phyloP scores from a whole-genome alignment of 2,329 filamentous ascomycete species.

The Claviceps sp. region DNA sequence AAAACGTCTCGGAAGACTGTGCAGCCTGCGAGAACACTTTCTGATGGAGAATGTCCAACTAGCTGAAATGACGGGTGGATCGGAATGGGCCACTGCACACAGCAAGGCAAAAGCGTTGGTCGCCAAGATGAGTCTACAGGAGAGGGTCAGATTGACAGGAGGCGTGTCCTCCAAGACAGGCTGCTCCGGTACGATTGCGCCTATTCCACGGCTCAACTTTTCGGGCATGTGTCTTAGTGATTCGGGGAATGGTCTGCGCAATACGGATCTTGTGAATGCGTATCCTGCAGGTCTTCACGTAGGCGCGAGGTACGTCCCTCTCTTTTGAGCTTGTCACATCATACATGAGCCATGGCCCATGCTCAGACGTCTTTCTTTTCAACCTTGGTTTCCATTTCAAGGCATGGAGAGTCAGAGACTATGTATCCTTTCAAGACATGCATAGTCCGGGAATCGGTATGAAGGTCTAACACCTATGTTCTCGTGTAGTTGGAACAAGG shows the following conservation, averaged over 20 bases:
- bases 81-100: slow-evolving; percentile 53
- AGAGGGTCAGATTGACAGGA: slow-evolving; percentile 69
- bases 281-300: slow-evolving; percentile 29
- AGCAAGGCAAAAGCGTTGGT: slow-evolving; percentile 57
- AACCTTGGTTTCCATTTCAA: no score
- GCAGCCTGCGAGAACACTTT: no score
- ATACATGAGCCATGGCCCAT: no score
- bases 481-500: slow-evolving; percentile 49
- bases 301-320: slow-evolving; percentile 20
- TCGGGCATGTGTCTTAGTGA: slow-evolving; percentile 32
- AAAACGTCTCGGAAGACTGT: no score
- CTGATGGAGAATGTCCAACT: no score
- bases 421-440: no score
- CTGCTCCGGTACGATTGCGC: slow-evolving; percentile 32
- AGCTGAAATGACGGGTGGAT: slow-evolving; percentile 41
- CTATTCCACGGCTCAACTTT: slow-evolving; percentile 25
- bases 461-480: neutral
- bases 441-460: no score
- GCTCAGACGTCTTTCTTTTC: no score
- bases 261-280: slow-evolving; percentile 27
- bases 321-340: neutral
- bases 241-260: slow-evolving; percentile 30
- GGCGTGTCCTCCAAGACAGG: slow-evolving; percentile 44
- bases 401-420: no score
- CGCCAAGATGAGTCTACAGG: slow-evolving; percentile 55